A percentile compares a stretch with the other conserved stretches of the same genome.
Evolutionary conservation across 2,329 filamentous ascomycete species (phyloP).

Genomic region (Paraphaeosphaeria sporulosa): DNA sequence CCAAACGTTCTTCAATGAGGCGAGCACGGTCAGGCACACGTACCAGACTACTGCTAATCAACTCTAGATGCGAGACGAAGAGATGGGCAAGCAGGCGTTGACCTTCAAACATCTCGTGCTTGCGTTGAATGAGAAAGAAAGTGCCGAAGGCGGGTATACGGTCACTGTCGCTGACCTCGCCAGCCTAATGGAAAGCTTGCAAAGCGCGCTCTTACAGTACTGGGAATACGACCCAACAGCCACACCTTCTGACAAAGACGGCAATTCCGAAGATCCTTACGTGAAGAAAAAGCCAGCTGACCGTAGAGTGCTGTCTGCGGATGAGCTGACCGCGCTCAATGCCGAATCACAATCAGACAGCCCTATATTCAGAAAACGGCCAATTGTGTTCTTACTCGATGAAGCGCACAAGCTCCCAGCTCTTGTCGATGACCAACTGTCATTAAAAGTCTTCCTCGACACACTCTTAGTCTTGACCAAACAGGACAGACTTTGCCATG

Average conservation of each 20-base stretch:
- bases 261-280: neutral
- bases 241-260: neutral
- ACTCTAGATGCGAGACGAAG: neutral
- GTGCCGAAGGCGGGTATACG: neutral
- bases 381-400: neutral
- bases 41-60: neutral
- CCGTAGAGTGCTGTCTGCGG: neutral
- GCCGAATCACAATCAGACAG: neutral
- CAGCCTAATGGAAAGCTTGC: neutral
- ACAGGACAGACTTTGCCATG: slow-evolving; percentile 4
- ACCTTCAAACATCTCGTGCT: neutral
- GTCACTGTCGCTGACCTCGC: slow-evolving; percentile 1
- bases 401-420: slow-evolving; percentile 7
- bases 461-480: neutral
- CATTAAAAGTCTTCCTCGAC: slow-evolving; percentile 4
- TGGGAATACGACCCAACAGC: slow-evolving; percentile 1
- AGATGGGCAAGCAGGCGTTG: neutral
- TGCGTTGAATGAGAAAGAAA: neutral
- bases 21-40: neutral
- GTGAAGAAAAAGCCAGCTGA: neutral
- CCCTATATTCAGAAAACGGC: neutral
- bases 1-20: neutral
- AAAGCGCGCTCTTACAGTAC: neutral
- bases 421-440: neutral
- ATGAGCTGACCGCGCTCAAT: neutral